A percentile compares a stretch with the other conserved stretches of the same genome.
These are phyloP conservation scores for Yarrowia galli DNA, from an alignment of 1,139 yeast genomes.

Conservation along the genomic window DNA sequence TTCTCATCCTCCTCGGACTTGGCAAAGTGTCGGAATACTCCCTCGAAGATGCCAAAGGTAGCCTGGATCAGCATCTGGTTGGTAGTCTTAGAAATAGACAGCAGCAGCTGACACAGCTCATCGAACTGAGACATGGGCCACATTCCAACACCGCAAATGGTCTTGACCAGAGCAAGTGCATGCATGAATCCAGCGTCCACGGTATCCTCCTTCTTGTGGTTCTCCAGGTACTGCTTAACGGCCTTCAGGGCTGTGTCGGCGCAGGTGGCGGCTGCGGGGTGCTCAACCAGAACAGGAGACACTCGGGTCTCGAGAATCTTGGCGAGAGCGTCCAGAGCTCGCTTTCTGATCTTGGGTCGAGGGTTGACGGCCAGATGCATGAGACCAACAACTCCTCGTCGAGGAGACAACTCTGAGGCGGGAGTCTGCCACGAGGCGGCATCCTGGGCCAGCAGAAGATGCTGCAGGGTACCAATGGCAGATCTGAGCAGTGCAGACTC, in stretches of 20 bases:
- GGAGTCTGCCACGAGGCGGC: constrained; percentile 71
- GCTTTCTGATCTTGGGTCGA: constrained; percentile 94
- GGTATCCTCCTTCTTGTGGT: constrained; percentile 47
- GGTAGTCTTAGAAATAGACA: constrained; percentile 78
- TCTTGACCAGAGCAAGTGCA: constrained; percentile 72
- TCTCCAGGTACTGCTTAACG: constrained; percentile 56
- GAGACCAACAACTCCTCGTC: constrained; percentile 81
- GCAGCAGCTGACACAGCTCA: constrained; percentile 73
- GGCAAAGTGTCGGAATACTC: constrained; percentile 67
- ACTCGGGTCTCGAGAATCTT: constrained; percentile 73
- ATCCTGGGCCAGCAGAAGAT: constrained; percentile 81
- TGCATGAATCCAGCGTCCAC: constrained; percentile 68
- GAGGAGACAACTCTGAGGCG: constrained; percentile 66
- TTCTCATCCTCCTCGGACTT: constrained; percentile 72
- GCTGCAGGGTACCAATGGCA: constrained; percentile 83
- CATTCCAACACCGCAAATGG: constrained; percentile 73
- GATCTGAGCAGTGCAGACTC: constrained; percentile 89
- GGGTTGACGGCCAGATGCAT: constrained; percentile 83
- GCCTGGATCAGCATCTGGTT: constrained; percentile 84
- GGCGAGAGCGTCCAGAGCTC: constrained; percentile 87
- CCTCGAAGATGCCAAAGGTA: constrained; percentile 86
- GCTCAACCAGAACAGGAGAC: constrained; percentile 78
- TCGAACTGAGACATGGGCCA: constrained; percentile 83
- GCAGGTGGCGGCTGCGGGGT: constrained; percentile 73
- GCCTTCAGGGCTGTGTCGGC: constrained; percentile 72